These are phyloP conservation scores for Penicillium macrosclerotiorum DNA, from an alignment of 495 filamentous ascomycete species.

Conservation along the genomic window DNA sequence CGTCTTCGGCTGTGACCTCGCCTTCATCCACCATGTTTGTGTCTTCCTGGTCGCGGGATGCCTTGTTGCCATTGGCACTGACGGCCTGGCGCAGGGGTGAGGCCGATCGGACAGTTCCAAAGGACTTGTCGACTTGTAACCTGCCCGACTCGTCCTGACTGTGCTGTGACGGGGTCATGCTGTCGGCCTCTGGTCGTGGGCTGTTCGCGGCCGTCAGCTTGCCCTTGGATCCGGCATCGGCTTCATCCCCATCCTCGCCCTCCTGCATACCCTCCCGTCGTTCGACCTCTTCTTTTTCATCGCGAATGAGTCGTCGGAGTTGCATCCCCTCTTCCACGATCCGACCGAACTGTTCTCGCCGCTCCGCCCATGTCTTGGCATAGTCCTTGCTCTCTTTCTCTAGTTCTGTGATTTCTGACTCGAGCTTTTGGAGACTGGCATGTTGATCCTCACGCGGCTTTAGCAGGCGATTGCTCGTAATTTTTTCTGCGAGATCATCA, in stretches of 20 bases:
- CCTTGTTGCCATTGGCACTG: constrained; percentile 28
- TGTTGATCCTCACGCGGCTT: constrained; percentile 81
- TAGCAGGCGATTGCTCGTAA: constrained; percentile 76
- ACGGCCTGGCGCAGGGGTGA: constrained; percentile 45
- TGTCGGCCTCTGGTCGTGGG: constrained; percentile 58
- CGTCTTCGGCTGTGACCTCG: constrained; percentile 53
- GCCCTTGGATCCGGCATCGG: constrained; percentile 53
- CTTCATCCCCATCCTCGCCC: constrained; percentile 71
- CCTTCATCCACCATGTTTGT: constrained; percentile 62
- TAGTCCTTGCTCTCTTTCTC: constrained; percentile 81
- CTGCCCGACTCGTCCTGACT: constrained; percentile 44
- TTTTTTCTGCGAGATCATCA: constrained; percentile 80
- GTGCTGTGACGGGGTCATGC: constrained; percentile 47
- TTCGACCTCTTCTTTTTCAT: constrained; percentile 90
- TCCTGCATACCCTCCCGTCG: constrained; percentile 75
- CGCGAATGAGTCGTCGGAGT: constrained; percentile 79
- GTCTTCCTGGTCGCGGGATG: constrained; percentile 45
- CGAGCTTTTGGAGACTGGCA: constrained; percentile 71
- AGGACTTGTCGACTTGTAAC: constrained; percentile 37
- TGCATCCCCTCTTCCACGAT: constrained; percentile 91
- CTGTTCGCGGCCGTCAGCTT: constrained; percentile 59
- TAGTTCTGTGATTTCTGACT: constrained; percentile 84
- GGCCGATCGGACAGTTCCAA: constrained; percentile 22
- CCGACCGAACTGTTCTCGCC: constrained; percentile 81
- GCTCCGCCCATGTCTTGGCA: constrained; percentile 78